Evolutionary conservation across 1,139 yeast genomes (phyloP).

Genomic region (Yamadazyma atlantica): DNA sequence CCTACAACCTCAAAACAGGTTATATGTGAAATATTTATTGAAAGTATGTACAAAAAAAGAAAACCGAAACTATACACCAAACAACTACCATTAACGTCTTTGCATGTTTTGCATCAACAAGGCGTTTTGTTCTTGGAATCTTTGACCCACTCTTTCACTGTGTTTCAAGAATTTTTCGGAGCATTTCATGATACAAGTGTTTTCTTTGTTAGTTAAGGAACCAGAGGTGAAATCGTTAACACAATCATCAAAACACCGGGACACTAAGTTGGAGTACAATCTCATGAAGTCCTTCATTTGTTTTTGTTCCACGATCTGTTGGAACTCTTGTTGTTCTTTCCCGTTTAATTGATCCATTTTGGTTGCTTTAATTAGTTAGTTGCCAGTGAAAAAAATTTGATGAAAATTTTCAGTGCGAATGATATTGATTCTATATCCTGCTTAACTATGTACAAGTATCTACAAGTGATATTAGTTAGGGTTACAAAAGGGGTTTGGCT

Average conservation of each 20-base stretch:
- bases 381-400: not conserved
- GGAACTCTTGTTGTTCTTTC: constrained; percentile 95
- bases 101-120: constrained; percentile 51
- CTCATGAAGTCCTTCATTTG: constrained; percentile 99
- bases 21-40: not conserved
- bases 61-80: not conserved
- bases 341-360: constrained; percentile 78
- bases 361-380: not conserved
- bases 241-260: constrained; percentile 96
- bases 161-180: constrained; percentile 97
- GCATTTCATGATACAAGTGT: constrained; percentile 83
- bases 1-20: too few species aligned
- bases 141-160: constrained; percentile 96
- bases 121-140: constrained; percentile 96
- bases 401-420: constrained; percentile 2
- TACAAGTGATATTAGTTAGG: not conserved
- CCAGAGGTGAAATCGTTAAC: constrained; percentile 97
- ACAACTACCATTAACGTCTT: constrained; percentile 25
- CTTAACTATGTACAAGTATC: constrained; percentile 1
- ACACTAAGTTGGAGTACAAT: constrained; percentile 88
- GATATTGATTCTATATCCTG: not conserved
- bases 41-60: not conserved
- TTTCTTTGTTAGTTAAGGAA: constrained; percentile 81
- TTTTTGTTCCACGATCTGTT: constrained; percentile 91
- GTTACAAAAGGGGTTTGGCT: too few species aligned